Base-by-base conservation (phyloP, 345 rosid species). In the Populus tremula region DNA sequence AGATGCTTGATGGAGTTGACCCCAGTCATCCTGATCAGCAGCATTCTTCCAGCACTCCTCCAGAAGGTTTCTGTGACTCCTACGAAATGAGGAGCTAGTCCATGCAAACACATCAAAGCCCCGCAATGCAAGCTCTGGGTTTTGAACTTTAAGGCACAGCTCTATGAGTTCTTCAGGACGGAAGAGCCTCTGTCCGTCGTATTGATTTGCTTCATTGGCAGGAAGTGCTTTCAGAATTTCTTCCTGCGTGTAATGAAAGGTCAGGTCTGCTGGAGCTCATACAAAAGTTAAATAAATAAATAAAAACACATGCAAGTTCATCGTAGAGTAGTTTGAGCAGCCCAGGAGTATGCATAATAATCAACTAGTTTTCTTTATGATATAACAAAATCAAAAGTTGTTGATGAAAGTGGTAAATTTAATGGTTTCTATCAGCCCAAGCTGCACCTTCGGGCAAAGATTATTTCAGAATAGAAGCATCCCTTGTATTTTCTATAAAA, bases 31-130 rank as follows among this genome's bases (percentile, higher is more conserved):
- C 81, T 80, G 93, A 59, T 92, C 90, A 0, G 90, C 95, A 0
- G 95, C 95, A 9, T 90, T 91, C 85, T 87, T 93, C 97, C 98
- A 93, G 93, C 98, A 92, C 66, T 90, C 91, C 78, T 89, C 94
- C 80, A 96, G 79, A 43, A 93, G 97, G 82, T 76, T 86, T 77
- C 78, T 86, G 76, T 93, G 90, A 84, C 87, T 89, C 84, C 87
- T 86, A 11, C 91, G 87, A 75, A 92, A 96, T 7, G 92, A 91
- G 78, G 85, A 85, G 86, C 98, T 91, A 18, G 95, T 91, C 90
- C 95, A 92, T 77, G 97, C 93, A 84, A 96, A 96, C 76, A 91
- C 91, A 70, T 94, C 97, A 36, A 96, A 96, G 59, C 90, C 90
- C 36, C 73, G 89, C 87, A 85, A 70, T 20, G 90, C 85, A 69